Evolutionary conservation across 1,139 yeast genomes (phyloP).

Genomic region (Pichia sp.): DNA sequence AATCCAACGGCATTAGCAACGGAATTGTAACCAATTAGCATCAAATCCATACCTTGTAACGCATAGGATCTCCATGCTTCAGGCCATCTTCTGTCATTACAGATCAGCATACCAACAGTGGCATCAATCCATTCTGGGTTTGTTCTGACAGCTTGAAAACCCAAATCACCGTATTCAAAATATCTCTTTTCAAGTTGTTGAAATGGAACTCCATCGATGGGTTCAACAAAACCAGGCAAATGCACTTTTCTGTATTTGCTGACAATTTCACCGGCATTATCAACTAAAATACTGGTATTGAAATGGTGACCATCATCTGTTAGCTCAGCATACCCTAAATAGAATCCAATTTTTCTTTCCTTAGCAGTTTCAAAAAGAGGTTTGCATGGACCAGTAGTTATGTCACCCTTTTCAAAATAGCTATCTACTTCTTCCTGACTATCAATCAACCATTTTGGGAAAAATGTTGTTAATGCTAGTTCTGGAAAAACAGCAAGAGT

Average conservation of each 20-base stretch:
- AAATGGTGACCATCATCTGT: conserved; percentile 30
- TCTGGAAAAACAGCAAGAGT: conserved; percentile 25
- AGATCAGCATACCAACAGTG: conserved; percentile 24
- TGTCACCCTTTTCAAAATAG: conserved; percentile 29
- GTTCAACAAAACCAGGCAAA: conserved; percentile 28
- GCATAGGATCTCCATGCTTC: conserved; percentile 30
- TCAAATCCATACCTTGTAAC: conserved; percentile 17
- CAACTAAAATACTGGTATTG: conserved; percentile 27
- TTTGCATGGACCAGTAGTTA: conserved; percentile 22
- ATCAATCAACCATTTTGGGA: conserved; percentile 26
- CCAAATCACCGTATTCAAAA: conserved; percentile 25
- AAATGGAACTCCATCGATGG: conserved; percentile 23
- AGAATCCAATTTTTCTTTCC: conserved; percentile 25
- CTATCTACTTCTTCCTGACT: conserved; percentile 28
- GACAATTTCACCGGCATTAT: conserved; percentile 17
- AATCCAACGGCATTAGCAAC: conserved; percentile 25
- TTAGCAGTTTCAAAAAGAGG: conserved; percentile 28
- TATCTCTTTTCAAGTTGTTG: conserved; percentile 31
- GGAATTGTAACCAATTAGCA: conserved; percentile 26
- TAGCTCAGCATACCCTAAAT: conserved; percentile 30
- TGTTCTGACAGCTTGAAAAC: conserved; percentile 27
- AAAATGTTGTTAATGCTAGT: conserved; percentile 23
- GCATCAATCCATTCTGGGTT: conserved; percentile 10
- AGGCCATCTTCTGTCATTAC: conserved; percentile 34
- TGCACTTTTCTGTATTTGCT: conserved; percentile 20